Percentiles rank a stretch among this genome's conserved stretches.
phyloP scores from a whole-genome alignment of 371 early-diverging fungal species.

The Batkoa obscura region DNA sequence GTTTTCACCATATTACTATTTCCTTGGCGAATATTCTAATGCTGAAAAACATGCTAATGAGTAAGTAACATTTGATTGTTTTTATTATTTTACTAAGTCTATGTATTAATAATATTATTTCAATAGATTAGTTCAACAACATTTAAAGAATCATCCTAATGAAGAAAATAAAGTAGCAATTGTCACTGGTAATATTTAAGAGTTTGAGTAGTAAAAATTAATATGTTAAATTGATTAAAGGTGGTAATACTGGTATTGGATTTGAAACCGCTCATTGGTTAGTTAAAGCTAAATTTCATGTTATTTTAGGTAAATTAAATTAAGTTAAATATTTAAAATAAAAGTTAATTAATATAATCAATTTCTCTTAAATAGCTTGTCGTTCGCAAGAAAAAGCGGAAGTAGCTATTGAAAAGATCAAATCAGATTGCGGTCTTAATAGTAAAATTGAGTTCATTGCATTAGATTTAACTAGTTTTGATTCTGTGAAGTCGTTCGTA shows the following conservation, averaged over 20 bases:
- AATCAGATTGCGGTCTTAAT: constrained; percentile 4
- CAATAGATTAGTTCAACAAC: too few species aligned
- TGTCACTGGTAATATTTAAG: constrained; percentile 3
- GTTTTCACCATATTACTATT: too few species aligned
- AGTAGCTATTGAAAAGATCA: constrained; percentile 6
- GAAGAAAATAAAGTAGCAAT: background rate
- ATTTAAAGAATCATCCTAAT: background rate
- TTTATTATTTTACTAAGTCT: too few species aligned
- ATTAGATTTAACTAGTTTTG: constrained; percentile 10
- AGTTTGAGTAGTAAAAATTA: background rate
- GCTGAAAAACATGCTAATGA: too few species aligned
- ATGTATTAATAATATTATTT: too few species aligned
- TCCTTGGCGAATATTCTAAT: too few species aligned
- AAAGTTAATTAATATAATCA: background rate
- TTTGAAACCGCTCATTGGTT: background rate
- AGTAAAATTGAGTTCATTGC: constrained; percentile 10
- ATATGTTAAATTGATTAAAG: background rate
- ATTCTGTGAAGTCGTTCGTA: background rate
- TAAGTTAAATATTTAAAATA: background rate
- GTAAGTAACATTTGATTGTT: too few species aligned
- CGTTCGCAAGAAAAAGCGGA: constrained; percentile 11
- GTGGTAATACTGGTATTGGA: constrained; percentile 6
- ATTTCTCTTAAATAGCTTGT: background rate
- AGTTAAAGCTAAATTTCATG: background rate
- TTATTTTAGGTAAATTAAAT: constrained; percentile 3